Percentiles rank a stretch among this genome's conserved stretches.
phyloP scores from a whole-genome alignment of 2,329 filamentous ascomycete species.

The Colletotrichum lini region DNA sequence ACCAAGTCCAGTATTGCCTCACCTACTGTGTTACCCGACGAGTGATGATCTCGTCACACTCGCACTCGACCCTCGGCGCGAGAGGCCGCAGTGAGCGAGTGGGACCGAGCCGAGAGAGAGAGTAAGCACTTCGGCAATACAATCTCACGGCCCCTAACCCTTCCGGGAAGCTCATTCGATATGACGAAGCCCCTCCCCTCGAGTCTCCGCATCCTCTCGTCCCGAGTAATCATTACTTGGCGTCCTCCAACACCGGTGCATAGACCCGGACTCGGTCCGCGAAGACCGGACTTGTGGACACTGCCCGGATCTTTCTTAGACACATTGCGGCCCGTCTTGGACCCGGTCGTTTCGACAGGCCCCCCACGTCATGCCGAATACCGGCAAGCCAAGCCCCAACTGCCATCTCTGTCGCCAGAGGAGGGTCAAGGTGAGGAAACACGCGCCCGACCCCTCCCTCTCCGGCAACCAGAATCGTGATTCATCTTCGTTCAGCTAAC shows the following conservation, averaged over 20 bases:
- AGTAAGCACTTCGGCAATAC: neutral
- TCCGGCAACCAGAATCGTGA: neutral
- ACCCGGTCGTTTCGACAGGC: neutral
- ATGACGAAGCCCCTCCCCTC: slow-evolving; percentile 1
- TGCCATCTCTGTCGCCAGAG: slow-evolving; percentile 58
- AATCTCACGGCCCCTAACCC: neutral
- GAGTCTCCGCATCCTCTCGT: neutral
- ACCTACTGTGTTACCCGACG: no score
- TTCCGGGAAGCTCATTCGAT: slow-evolving; percentile 6
- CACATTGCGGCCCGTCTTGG: neutral
- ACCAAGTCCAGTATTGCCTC: no score
- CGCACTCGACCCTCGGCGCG: neutral
- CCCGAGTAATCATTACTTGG: neutral
- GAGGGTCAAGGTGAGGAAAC: slow-evolving; percentile 55
- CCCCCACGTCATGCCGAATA: slow-evolving; percentile 55
- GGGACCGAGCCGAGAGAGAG: no score
- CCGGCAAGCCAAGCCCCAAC: slow-evolving; percentile 57
- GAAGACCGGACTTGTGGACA: neutral
- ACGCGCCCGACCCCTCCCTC: neutral
- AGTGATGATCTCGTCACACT: neutral
- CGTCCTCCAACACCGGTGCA: slow-evolving; percentile 3
- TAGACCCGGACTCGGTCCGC: neutral
- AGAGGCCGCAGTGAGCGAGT: neutral
- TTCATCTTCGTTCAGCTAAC: slow-evolving; percentile 10
- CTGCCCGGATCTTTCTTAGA: neutral